Percentiles rank a stretch among this genome's conserved stretches.
These are phyloP conservation scores for Epichloe scottii DNA, from an alignment of 2,329 filamentous ascomycete species.

Conservation along the genomic window DNA sequence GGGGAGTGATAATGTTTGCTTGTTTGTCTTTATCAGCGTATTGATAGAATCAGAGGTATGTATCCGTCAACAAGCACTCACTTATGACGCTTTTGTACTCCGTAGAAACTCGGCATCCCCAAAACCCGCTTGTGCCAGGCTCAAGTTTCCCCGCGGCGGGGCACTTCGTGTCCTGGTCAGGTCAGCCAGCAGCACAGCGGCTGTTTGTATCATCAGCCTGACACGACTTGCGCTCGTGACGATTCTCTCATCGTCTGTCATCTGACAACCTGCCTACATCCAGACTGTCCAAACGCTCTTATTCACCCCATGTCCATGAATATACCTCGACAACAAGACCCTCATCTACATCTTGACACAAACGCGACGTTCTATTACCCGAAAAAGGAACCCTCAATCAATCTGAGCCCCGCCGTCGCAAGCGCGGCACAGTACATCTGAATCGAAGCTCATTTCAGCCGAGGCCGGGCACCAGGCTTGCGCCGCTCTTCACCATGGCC, in stretches of 20 bases:
- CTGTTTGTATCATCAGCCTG: constrained; percentile 8
- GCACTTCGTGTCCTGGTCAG: constrained; percentile 5
- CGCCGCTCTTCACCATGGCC: constrained; percentile 32
- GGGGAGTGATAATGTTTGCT: too few species aligned
- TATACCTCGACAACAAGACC: neutral
- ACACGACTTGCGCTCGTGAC: constrained; percentile 10
- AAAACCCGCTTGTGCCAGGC: too few species aligned
- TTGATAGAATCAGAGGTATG: too few species aligned
- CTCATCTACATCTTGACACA: neutral
- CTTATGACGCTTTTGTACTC: too few species aligned
- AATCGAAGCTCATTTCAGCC: neutral
- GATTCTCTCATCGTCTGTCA: constrained; percentile 8
- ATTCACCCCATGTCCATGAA: too few species aligned
- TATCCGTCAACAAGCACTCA: too few species aligned
- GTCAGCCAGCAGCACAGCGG: constrained; percentile 1
- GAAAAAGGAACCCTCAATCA: neutral
- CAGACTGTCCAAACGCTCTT: neutral
- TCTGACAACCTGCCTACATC: constrained; percentile 9
- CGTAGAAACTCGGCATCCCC: too few species aligned
- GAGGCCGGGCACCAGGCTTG: neutral
- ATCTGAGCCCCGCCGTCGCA: neutral
- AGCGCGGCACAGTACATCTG: neutral
- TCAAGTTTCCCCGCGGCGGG: constrained; percentile 12
- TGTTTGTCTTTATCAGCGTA: too few species aligned
- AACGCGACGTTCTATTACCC: neutral